These are phyloP conservation scores for Nicotiana otophora DNA, from an alignment of 257 asterid species.

Conservation along the genomic window DNA sequence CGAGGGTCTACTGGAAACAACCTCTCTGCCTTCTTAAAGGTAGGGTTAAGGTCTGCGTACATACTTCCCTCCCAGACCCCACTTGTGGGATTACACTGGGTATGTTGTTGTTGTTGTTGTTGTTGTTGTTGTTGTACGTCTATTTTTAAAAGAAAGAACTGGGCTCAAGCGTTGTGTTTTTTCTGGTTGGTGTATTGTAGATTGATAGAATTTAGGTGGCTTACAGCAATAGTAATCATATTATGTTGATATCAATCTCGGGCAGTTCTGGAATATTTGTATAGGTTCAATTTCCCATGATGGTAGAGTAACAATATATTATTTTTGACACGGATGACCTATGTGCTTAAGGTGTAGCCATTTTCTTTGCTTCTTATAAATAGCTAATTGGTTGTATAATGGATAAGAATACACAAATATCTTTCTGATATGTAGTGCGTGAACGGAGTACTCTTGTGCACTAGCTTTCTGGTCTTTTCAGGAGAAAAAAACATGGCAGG, in stretches of 20 bases:
- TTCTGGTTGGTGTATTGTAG: not conserved
- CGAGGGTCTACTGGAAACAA: too few relatives aligned
- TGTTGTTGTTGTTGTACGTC: too few relatives aligned
- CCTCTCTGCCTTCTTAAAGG: too few relatives aligned
- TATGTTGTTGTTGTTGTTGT: too few relatives aligned
- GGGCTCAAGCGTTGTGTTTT: not conserved
- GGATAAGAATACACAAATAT: not conserved
- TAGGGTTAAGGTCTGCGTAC: too few relatives aligned
- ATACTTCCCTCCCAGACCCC: too few relatives aligned
- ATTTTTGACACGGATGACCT: not conserved
- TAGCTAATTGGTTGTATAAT: not conserved
- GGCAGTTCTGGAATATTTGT: not conserved
- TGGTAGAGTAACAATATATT: not conserved
- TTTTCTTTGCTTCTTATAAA: not conserved
- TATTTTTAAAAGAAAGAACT: not conserved
- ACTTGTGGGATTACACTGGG: too few relatives aligned
- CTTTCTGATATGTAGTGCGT: not conserved
- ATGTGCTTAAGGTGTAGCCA: not conserved
- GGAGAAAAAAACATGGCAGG: not conserved
- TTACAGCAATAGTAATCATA: not conserved
- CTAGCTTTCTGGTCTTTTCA: not conserved
- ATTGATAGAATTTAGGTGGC: not conserved
- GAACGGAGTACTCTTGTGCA: not conserved
- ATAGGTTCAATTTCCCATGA: not conserved
- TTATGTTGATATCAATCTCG: not conserved